Percentiles rank a stretch among this genome's conserved stretches.
Evolutionary conservation across 1,139 yeast genomes (phyloP).

Genomic region (Taphrina deformans): DNA sequence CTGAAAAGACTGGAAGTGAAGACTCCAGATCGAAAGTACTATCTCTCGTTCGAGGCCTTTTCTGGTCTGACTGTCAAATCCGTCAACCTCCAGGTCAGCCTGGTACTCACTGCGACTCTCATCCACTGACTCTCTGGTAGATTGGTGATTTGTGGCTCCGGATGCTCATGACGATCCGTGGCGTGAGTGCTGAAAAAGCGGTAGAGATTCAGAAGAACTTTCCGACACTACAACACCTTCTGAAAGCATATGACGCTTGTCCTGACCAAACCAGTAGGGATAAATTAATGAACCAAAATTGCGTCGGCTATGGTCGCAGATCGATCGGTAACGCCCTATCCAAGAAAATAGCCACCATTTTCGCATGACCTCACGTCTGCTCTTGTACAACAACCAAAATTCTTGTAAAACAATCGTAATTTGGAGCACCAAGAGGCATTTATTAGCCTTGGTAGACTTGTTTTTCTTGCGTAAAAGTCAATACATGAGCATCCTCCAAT

Average conservation of each 20-base stretch:
- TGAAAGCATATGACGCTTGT: slow-evolving; percentile 49
- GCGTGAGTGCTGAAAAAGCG: slow-evolving; percentile 84
- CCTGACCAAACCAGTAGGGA: slow-evolving; percentile 48
- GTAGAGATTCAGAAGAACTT: slow-evolving; percentile 65
- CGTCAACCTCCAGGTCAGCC: slow-evolving; percentile 52
- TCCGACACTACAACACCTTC: slow-evolving; percentile 61
- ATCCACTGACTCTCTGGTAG: too few species aligned
- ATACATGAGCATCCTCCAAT: neutral
- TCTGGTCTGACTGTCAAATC: slow-evolving; percentile 71
- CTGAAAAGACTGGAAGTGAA: slow-evolving; percentile 29
- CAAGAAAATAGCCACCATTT: slow-evolving; percentile 25
- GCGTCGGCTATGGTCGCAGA: slow-evolving; percentile 34
- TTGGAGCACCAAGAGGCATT: too few species aligned
- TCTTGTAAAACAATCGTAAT: too few species aligned
- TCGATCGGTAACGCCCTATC: slow-evolving; percentile 35
- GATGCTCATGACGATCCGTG: slow-evolving; percentile 76
- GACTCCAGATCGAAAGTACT: slow-evolving; percentile 30
- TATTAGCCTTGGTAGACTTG: slow-evolving; percentile 12
- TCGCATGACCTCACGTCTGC: slow-evolving; percentile 44
- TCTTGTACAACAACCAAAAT: neutral
- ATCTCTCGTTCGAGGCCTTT: slow-evolving; percentile 55
- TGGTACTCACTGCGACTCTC: neutral
- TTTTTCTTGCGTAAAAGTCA: slow-evolving; percentile 8
- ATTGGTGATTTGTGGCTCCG: slow-evolving; percentile 72
- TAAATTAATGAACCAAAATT: slow-evolving; percentile 33